These are phyloP conservation scores for Exophiala dermatitidis DNA, from an alignment of 2,329 filamentous ascomycete species.

Conservation along the genomic window DNA sequence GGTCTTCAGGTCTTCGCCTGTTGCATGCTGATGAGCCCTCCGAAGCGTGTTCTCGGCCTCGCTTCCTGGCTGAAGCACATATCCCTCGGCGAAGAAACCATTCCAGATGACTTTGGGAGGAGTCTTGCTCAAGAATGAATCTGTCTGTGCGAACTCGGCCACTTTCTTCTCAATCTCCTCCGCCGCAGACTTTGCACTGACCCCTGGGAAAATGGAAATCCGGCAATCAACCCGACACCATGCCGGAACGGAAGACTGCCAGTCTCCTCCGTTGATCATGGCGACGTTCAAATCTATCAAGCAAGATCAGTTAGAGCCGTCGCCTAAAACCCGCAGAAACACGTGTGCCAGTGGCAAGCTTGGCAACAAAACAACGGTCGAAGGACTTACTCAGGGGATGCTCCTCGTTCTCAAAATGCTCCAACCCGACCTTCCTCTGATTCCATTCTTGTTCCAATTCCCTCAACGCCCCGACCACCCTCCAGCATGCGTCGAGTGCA, in stretches of 20 bases:
- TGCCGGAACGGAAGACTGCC: constrained; percentile 20
- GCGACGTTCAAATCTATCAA: constrained; percentile 20
- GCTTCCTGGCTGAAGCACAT: constrained; percentile 28
- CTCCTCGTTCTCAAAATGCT: constrained; percentile 17
- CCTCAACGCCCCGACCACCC: constrained; percentile 16
- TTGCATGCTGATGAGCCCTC: constrained; percentile 24
- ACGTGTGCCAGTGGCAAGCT: background rate
- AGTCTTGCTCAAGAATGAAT: constrained; percentile 28
- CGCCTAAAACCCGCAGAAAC: too few relatives aligned
- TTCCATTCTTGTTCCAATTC: constrained; percentile 23
- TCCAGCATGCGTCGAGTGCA: constrained; percentile 21
- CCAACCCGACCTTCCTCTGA: constrained; percentile 8
- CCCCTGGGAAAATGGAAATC: constrained; percentile 18
- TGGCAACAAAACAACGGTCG: background rate
- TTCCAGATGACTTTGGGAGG: constrained; percentile 27
- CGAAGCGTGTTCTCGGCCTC: constrained; percentile 22
- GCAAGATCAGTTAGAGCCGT: background rate
- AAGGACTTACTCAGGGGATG: constrained; percentile 22
- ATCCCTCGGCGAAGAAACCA: constrained; percentile 25
- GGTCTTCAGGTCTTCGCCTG: constrained; percentile 20
- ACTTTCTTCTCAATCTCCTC: constrained; percentile 29
- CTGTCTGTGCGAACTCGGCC: constrained; percentile 26
- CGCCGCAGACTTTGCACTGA: constrained; percentile 19
- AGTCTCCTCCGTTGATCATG: constrained; percentile 22
- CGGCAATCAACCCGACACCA: constrained; percentile 22